These are phyloP conservation scores for Amoebophrya sp. DNA, from an alignment of 169 alveolate genomes.

Conservation along the genomic window DNA sequence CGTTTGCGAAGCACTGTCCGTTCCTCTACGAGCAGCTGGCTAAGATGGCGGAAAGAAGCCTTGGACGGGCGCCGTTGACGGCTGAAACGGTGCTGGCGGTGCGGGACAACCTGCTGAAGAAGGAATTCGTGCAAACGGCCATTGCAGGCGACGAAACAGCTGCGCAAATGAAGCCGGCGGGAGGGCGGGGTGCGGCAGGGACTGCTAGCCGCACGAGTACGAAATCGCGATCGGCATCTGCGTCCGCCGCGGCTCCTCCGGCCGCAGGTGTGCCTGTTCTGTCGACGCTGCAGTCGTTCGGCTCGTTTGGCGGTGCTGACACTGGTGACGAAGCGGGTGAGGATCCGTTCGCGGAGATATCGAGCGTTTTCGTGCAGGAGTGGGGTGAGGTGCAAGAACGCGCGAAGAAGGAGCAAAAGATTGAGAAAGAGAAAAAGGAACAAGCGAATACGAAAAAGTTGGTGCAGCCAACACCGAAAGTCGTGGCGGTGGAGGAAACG, in stretches of 20 bases:
- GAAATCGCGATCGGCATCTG: background rate
- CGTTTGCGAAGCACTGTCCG: background rate
- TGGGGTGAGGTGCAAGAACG: background rate
- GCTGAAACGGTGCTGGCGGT: background rate
- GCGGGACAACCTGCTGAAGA: background rate
- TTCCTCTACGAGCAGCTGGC: background rate
- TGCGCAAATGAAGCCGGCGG: background rate
- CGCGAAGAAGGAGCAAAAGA: background rate
- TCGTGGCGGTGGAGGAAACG: too few relatives aligned
- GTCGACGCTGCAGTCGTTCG: too few relatives aligned
- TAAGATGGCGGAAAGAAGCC: background rate
- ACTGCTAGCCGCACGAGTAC: background rate
- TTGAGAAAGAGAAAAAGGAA: background rate
- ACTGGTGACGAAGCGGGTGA: too few relatives aligned
- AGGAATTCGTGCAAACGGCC: background rate
- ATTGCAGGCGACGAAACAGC: background rate
- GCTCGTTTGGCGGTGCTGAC: too few relatives aligned
- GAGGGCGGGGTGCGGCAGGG: background rate
- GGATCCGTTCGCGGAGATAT: background rate
- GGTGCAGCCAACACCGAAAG: too few relatives aligned
- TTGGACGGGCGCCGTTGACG: background rate
- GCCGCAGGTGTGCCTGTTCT: too few relatives aligned
- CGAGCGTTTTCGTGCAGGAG: background rate
- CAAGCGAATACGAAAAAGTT: background rate
- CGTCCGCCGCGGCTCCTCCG: too few relatives aligned